Base-by-base conservation (phyloP, 371 early-diverging fungal species). In the Syncephalastrum racemosum region DNA sequence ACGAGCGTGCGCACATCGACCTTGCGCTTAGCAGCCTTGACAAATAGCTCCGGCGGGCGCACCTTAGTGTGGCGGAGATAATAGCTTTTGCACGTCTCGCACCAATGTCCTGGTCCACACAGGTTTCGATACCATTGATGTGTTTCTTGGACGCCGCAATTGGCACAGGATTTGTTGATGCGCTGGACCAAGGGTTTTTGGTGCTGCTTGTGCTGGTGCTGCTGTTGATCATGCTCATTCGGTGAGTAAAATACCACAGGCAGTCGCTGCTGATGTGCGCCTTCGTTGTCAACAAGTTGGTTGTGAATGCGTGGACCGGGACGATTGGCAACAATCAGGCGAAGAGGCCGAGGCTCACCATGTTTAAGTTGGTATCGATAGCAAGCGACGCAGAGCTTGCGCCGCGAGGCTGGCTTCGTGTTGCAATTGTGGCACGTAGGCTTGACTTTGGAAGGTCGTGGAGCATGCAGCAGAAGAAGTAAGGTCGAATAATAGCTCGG, bases 81-180 rank as follows among this genome's bases (percentile, higher is more conserved):
- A 31, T 77, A 77, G 15, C 68, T 70, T 60, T 73, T 77, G 50
- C 77, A 77, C 1, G 74, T 77, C 40, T 77, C 74, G 46, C 77
- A 77, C 77, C 77, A 77, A 44, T 73, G 67, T 2, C 77, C 77
- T 27, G 63, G 27, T 18, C 77, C 77, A 53, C 67, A 65, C 20
- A 68, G 44, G 41, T 73, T 77, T 14, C 77, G 63, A 49, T 73
- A 77, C 74, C 77, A 77, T 59, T 77, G 77, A 56, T 77, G 77
- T 1, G 77, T 77, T 54, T 69, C 67, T 18, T 66, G 62, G 2
- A 77, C 70, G 27, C 68, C 59, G 25, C 77, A 77, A 39, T 77
- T 77, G 31, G 68, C 70, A 47, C 77, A 77, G 5, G 12, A 48
- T 47, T 77, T 77, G 59, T 45, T 2, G 60, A 27, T 7, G 46